Evolutionary conservation across 129 eudicot genomes (phyloP), one percentile per base, ranked within the genome.

Genomic region (Flaveria sonorensis): DNA sequence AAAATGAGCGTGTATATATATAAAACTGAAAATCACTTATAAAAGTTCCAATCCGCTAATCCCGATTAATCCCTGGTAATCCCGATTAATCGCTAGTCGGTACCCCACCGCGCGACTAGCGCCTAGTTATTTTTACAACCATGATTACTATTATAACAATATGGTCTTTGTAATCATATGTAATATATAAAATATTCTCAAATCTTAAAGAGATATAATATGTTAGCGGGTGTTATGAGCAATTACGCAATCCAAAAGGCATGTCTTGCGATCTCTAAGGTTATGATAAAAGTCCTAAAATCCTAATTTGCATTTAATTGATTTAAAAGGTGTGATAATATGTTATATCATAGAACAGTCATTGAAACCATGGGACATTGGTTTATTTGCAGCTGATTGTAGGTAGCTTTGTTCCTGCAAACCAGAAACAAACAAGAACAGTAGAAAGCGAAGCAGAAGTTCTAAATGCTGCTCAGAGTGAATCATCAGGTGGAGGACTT

Each of bases 401-500:
- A 15, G 89, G 89, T 32, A 77, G 86, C 70, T 88, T 85, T 68
- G 70, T 76, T 42, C 73, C 70, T 10, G 21, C 81, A 21, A 76
- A 59, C 77, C 78, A 71, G 69, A 79, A 85, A 40, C 75, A 55
- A 28, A 47, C 69, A 46, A 14, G 47, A 18, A 64, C 60, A 46
- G 53, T 56, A 18, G 62, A 18, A 19, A 55, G 55, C 60, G 68
- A 84, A 3, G 76, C 63, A 18, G 83, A 71, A 71, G 83, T 63
- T 14, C 18, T 52, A 7, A 70, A 81, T 7, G 78, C 82, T 52
- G 85, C 84, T 16, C 74, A 39, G 14, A 78, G 89, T 12, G 92
- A 79, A 28, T 83, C 85, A 14, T 81, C 87, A 1, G 89, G 87
- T 42, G 83, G 82, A 7, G 86, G 85, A 21, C 83, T 82, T 0